Percentiles rank a stretch among this genome's conserved stretches.
phyloP scores from a whole-genome alignment of 371 early-diverging fungal genomes.

The Capillidium heterosporum region DNA sequence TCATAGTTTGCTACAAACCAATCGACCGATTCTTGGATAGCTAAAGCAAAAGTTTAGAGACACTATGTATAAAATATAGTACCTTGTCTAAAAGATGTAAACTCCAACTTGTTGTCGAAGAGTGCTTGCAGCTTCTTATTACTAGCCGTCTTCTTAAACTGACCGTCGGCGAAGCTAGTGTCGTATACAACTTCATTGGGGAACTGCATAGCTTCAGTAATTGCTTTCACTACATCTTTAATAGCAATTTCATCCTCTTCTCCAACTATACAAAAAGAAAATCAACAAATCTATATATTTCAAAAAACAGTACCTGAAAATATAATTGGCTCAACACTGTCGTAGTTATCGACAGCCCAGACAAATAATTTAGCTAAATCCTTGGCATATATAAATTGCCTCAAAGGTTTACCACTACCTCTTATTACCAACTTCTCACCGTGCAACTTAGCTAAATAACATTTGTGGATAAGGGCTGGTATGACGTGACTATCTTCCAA shows the following conservation, averaged over 20 bases:
- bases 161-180: conserved; percentile 61
- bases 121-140: conserved; percentile 57
- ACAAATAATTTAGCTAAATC: conserved; percentile 70
- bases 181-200: conserved; percentile 49
- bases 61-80: conserved; percentile 7
- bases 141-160: conserved; percentile 72
- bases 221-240: conserved; percentile 57
- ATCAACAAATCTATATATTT: conserved; percentile 1
- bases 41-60: conserved; percentile 13
- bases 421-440: conserved; percentile 49
- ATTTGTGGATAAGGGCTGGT: conserved; percentile 74
- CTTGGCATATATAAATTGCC: conserved; percentile 73
- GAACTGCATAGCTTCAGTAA: conserved; percentile 50
- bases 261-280: conserved; percentile 26
- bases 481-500: conserved; percentile 72
- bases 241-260: conserved; percentile 70
- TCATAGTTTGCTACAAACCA: conserved; percentile 65
- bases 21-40: conserved; percentile 51
- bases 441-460: conserved; percentile 56
- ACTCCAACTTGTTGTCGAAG: conserved; percentile 60
- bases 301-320: conserved; percentile 38
- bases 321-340: conserved; percentile 64
- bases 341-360: conserved; percentile 65
- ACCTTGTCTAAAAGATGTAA: conserved; percentile 62
- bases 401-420: conserved; percentile 66